A percentile compares a stretch with the other conserved stretches of the same genome.
Evolutionary conservation across 768 basidiomycete species (phyloP).

Genomic region (Auricularia heimuer): DNA sequence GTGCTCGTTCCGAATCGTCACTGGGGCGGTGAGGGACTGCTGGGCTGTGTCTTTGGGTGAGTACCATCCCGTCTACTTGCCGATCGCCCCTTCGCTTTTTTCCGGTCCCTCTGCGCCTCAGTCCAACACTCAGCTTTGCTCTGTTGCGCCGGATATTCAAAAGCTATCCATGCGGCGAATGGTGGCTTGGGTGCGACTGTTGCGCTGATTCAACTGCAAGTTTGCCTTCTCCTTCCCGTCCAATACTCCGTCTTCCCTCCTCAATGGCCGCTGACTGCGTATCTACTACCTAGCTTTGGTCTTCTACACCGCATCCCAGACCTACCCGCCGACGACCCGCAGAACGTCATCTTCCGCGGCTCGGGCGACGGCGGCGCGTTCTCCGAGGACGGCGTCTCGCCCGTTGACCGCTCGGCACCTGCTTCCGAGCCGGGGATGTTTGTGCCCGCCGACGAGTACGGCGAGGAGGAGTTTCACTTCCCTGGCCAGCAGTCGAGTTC

Average conservation of each 20-base stretch:
- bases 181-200: no score
- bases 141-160: no score
- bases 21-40: slow-evolving; percentile 93
- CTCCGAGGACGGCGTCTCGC: background rate
- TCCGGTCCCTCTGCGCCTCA: no score
- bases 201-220: no score
- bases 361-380: background rate
- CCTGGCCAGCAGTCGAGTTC: background rate
- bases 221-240: no score
- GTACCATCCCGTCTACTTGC: slow-evolving; percentile 17
- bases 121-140: no score
- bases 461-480: background rate
- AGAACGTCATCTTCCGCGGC: background rate
- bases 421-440: background rate
- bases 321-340: background rate
- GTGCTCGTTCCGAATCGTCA: slow-evolving; percentile 92
- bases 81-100: no score
- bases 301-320: background rate
- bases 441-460: background rate
- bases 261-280: no score
- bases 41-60: slow-evolving; percentile 93
- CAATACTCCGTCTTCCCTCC: no score
- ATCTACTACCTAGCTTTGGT: background rate
- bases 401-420: background rate
- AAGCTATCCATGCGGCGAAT: no score